Base-by-base conservation (phyloP, 2,329 filamentous ascomycete species). In the Calonectria hongkongensis region DNA sequence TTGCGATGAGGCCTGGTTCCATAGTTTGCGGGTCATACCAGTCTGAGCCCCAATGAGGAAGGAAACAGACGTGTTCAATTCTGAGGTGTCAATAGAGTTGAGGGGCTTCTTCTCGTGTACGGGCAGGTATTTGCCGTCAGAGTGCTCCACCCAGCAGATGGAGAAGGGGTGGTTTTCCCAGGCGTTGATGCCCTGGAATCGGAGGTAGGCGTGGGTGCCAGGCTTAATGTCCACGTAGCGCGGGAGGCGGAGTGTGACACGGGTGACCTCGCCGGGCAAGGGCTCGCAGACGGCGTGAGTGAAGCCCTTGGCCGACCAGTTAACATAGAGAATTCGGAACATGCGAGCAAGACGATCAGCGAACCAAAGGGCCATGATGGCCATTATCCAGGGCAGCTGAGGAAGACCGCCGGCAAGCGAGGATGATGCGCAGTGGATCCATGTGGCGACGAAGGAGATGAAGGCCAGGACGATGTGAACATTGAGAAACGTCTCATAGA, bases 401-500 rank as follows among this genome's bases (percentile, higher is more conserved):
- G 93, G 90, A 6, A 95, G 89, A 15, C 89, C 88, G 68, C 95
- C 92, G 16, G 90, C 84, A 39, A 95, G 86, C 4, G 87, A 84
- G 33, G 94, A 90, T 12, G 94, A 87, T 54, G 91, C 88, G 79
- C 95, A 92, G 86, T 98, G 97, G 45, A 96, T 87, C 89, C 93
- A 97, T 10, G 96, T 92, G 79, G 92, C 93, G 70, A 90, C 87
- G 64, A 98, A 90, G 60, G 88, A 87, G 67, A 94, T 81, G 43
- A 93, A 83, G 47, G 93, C 95, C 64, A 98, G 86, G 45, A 94
- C 83, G 78, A 98, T 95, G 85, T 98, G 97, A 36, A 93, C 85
- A 82, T 94, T 95, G 79, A 98, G 89, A 86, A 99, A 99, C 1
- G 95, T 97, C 86, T 99, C 97, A 86, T 99, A 99, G 83, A 98